These are phyloP conservation scores for Trametes hirsuta DNA, from an alignment of 1,284 basidiomycete genomes.

Conservation along the genomic window DNA sequence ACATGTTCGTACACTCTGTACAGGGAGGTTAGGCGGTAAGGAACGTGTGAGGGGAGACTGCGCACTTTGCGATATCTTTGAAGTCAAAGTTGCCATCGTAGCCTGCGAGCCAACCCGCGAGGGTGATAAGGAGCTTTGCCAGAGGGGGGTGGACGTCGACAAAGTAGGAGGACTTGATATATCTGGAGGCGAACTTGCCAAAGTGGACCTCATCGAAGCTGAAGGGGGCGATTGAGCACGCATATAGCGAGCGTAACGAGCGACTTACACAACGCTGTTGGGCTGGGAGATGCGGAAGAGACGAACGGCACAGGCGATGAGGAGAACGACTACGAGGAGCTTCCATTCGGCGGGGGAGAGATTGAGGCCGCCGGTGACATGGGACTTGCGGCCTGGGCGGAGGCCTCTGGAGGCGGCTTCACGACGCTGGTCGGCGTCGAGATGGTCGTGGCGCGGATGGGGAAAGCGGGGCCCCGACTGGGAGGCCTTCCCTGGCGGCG, in stretches of 20 bases:
- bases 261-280: conserved; percentile 85
- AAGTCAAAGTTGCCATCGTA: conserved; percentile 96
- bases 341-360: conserved; percentile 75
- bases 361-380: conserved; percentile 65
- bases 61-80: conserved; percentile 94
- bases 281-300: conserved; percentile 83
- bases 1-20: conserved; percentile 80
- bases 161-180: conserved; percentile 89
- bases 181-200: conserved; percentile 92
- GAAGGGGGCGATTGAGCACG: background rate
- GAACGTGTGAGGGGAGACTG: too few species aligned
- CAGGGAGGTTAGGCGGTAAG: background rate
- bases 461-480: conserved; percentile 59
- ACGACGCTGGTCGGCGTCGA: conserved; percentile 74
- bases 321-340: conserved; percentile 61
- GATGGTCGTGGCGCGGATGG: conserved; percentile 57
- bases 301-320: conserved; percentile 75
- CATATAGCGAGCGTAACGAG: background rate
- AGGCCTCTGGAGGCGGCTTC: conserved; percentile 70
- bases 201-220: conserved; percentile 98
- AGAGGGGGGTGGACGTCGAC: conserved; percentile 98
- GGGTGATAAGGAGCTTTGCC: conserved; percentile 93
- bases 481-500: conserved; percentile 56
- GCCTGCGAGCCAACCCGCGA: conserved; percentile 88
- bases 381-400: conserved; percentile 53